Evolutionary conservation across 257 asterid species (phyloP).

Genomic region (Marsdenia floribunda): DNA sequence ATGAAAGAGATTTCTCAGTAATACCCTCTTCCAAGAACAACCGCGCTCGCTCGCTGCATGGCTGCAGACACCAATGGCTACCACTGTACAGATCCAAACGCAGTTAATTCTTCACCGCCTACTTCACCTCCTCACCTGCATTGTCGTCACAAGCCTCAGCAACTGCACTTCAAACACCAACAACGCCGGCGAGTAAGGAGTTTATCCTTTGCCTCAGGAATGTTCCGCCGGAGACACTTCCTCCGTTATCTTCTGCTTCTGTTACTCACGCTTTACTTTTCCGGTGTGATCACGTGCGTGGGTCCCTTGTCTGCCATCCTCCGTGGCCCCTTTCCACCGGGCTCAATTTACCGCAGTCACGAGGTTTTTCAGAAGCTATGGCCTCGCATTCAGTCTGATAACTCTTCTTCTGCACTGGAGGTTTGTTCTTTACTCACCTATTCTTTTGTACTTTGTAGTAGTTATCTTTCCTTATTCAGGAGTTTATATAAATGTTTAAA

Average conservation of each 20-base stretch:
- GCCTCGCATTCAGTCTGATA: slow-evolving; percentile 66
- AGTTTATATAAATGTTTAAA: no score
- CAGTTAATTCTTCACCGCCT: slow-evolving; percentile 2
- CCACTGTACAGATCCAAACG: not conserved
- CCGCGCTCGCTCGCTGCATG: not conserved
- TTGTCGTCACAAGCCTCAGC: slow-evolving; percentile 18
- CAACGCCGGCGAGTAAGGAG: slow-evolving; percentile 17
- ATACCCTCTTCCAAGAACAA: not conserved
- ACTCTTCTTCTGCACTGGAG: slow-evolving; percentile 58
- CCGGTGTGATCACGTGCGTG: slow-evolving; percentile 62
- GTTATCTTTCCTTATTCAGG: not conserved
- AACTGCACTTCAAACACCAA: slow-evolving; percentile 8
- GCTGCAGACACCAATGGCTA: slow-evolving; percentile 6
- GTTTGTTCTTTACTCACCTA: slow-evolving; percentile 19
- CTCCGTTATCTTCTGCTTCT: slow-evolving; percentile 16
- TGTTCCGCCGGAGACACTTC: slow-evolving; percentile 11
- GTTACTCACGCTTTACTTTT: slow-evolving; percentile 36
- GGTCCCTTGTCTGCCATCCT: slow-evolving; percentile 56
- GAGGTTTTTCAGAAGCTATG: slow-evolving; percentile 50
- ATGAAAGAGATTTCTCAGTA: not conserved
- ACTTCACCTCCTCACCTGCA: slow-evolving; percentile 15
- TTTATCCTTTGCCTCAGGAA: not conserved
- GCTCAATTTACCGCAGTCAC: slow-evolving; percentile 66
- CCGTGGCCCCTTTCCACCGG: slow-evolving; percentile 41
- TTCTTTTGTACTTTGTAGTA: not conserved